Conservation (phyloP, 768 basidiomycete genomes). For the Pulveroboletus frians region DNA sequence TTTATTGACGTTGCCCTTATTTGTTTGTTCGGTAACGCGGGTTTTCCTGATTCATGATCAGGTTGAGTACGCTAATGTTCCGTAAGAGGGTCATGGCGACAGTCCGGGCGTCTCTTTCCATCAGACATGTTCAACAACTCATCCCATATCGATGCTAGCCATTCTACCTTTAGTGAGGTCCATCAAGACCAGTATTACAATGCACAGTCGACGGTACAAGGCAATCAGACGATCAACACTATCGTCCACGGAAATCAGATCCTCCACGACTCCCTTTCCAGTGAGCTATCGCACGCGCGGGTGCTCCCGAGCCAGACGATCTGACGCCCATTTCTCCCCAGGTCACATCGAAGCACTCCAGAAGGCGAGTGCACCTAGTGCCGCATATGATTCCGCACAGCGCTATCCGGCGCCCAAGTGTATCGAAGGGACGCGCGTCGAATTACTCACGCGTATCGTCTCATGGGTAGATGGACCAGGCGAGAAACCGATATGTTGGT, state of each 20-base stretch:
- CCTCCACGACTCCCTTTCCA: slow-evolving; percentile 6
- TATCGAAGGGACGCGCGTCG: slow-evolving; percentile 20
- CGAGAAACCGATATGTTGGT: slow-evolving; percentile 19
- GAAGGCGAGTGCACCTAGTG: slow-evolving; percentile 16
- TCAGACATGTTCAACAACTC: background rate
- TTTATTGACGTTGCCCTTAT: no score
- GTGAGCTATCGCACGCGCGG: background rate
- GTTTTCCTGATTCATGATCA: no score
- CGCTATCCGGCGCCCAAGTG: slow-evolving; percentile 20
- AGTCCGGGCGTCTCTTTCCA: no score
- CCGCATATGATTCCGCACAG: slow-evolving; percentile 17
- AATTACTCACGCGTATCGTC: slow-evolving; percentile 12
- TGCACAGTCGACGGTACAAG: slow-evolving; percentile 2
- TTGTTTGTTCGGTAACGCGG: no score
- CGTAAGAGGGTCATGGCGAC: no score
- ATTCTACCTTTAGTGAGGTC: slow-evolving; percentile 18
- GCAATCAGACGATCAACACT: slow-evolving; percentile 12
- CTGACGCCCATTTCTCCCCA: background rate
- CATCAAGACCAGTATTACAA: slow-evolving; percentile 6
- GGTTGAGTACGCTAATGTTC: no score
- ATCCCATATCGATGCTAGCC: background rate
- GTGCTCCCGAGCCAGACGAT: no score
- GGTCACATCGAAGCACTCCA: slow-evolving; percentile 12
- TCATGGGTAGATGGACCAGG: slow-evolving; percentile 12
- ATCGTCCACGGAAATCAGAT: slow-evolving; percentile 17